Conservation (phyloP, 192 early-diverging fungal genomes). For the Podila clonocystis region DNA sequence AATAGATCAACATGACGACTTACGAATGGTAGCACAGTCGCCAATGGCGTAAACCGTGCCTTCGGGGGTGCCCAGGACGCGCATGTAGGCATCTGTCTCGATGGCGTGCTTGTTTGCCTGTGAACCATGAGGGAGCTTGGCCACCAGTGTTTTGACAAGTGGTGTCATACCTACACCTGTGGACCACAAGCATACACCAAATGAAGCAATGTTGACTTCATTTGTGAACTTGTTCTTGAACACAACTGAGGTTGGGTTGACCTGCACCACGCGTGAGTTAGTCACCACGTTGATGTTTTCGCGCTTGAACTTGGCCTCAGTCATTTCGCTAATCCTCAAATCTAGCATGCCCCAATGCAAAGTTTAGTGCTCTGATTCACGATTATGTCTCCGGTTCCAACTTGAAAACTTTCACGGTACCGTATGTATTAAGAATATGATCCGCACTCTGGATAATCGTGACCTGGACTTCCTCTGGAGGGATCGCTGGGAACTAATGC, state of each 20-base stretch:
- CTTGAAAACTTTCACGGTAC: conserved; percentile 5
- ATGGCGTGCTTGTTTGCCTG: conserved; percentile 72
- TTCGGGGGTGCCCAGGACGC: conserved; percentile 63
- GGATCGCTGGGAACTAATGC: conserved; percentile 69
- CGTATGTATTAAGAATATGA: conserved; percentile 80
- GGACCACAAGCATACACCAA: conserved; percentile 66
- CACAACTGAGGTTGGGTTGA: conserved; percentile 62
- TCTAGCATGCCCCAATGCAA: conserved; percentile 41
- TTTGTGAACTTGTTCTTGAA: conserved; percentile 61
- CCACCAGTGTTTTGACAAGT: conserved; percentile 60
- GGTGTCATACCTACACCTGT: conserved; percentile 70
- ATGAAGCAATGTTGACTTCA: conserved; percentile 46
- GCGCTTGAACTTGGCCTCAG: conserved; percentile 71
- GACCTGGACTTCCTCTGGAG: conserved; percentile 63
- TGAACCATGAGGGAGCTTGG: conserved; percentile 47
- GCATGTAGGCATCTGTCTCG: conserved; percentile 64
- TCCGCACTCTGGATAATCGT: conserved; percentile 73
- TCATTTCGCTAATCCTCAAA: conserved; percentile 68
- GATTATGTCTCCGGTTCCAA: background rate
- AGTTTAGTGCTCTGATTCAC: background rate
- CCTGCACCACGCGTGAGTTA: conserved; percentile 70
- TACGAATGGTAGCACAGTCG: conserved; percentile 75
- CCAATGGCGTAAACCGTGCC: conserved; percentile 74
- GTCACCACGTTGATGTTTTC: conserved; percentile 74
- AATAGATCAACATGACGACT: background rate